These are phyloP conservation scores for Carex sylvatica DNA, from an alignment of 202 grass and related monocot genomes.

Conservation along the genomic window DNA sequence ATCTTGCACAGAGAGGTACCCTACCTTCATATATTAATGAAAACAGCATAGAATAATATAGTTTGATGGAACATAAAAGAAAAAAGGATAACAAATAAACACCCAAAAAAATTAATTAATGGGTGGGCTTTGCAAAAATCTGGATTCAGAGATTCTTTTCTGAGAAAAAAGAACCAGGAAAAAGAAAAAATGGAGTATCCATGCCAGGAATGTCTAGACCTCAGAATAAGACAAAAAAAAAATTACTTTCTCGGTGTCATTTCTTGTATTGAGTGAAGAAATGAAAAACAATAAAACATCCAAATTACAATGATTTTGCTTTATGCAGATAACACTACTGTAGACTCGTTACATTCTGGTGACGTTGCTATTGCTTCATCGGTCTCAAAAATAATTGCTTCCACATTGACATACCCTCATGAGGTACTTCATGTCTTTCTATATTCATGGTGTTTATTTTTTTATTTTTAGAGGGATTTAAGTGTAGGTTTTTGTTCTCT, in stretches of 20 bases:
- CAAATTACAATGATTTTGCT: conserved; percentile 20
- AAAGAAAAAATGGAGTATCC: background rate
- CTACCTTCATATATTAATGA: background rate
- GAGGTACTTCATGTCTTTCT: conserved; percentile 43
- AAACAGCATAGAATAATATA: conserved; percentile 9
- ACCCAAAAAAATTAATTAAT: background rate
- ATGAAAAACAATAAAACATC: background rate
- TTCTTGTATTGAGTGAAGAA: background rate
- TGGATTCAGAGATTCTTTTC: background rate
- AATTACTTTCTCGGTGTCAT: background rate
- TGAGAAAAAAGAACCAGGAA: background rate
- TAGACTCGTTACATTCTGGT: conserved; percentile 69
- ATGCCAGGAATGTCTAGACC: background rate
- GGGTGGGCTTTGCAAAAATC: background rate
- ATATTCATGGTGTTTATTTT: background rate
- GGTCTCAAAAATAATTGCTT: conserved; percentile 85
- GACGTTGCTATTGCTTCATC: conserved; percentile 98
- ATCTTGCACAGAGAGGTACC: conserved; percentile 80
- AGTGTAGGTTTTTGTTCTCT: background rate
- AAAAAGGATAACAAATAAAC: conserved; percentile 6
- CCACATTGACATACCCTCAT: conserved; percentile 93
- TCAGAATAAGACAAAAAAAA: background rate
- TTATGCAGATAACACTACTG: conserved; percentile 73
- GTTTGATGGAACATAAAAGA: background rate
- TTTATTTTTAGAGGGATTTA: background rate